Evolutionary conservation across 495 filamentous ascomycete genomes (phyloP), one percentile per base, ranked within the genome.

Genomic region (Podospora sp.): DNA sequence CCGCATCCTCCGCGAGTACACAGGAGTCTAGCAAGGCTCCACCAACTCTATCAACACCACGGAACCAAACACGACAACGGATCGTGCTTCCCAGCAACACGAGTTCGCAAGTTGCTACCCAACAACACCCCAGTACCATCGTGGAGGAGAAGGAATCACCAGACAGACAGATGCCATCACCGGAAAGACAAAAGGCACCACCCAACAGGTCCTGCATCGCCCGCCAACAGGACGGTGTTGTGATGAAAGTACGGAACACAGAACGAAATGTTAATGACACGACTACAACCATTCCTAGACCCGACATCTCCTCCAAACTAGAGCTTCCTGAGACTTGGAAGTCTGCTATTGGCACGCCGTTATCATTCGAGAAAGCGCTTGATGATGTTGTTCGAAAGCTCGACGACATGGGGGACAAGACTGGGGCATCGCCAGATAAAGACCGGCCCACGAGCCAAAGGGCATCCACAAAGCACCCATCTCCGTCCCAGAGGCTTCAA

Each of bases 321-420:
- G 72, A 73, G 16, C 62, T 80, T 16, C 76, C 78, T 25, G 73
- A 74, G 58, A 72, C 75, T 22, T 77, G 77, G 56, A 73, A 69
- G 49, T 68, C 75, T 63, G 73, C 75, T 22, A 55, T 70, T 20
- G 65, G 72, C 22, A 76, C 76, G 11, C 68, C 69, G 25, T 80
- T 76, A 4, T 79, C 75, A 2, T 70, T 79, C 22, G 74, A 81
- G 24, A 69, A 73, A 56, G 78, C 79, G 18, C 68, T 81, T 1
- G 73, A 80, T 24, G 75, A 77, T 33, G 76, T 77, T 14, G 75
- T 73, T 21, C 66, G 72, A 9, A 74, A 78, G 35, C 53, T 81
- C 14, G 74, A 79, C 0, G 69, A 67, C 8, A 75, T 78, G 72
- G 75, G 73, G 20, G 68, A 70, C 57, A 60, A 58, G 12, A 11